Evolutionary conservation across 2,329 filamentous ascomycete genomes (phyloP).

Genomic region (Cyclaneusma minus): DNA sequence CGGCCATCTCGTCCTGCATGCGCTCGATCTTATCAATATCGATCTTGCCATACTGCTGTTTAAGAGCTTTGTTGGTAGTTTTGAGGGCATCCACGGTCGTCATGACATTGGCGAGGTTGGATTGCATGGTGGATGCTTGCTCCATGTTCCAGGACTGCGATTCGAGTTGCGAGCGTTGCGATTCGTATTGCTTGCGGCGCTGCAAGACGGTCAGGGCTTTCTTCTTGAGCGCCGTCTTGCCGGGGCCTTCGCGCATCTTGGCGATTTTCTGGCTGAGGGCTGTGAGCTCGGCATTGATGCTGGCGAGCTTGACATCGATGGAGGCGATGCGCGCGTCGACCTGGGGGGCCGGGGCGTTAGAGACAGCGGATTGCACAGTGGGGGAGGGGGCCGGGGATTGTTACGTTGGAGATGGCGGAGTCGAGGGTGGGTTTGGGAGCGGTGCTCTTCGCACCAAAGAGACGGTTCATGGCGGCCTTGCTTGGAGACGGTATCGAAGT

Average conservation of each 20-base stretch:
- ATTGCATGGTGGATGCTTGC: constrained; percentile 94
- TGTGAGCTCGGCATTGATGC: constrained; percentile 77
- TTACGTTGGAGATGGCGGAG: constrained; percentile 67
- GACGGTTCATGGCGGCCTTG: constrained; percentile 62
- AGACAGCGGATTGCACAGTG: constrained; percentile 1
- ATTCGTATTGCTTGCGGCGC: constrained; percentile 86
- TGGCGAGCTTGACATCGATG: constrained; percentile 88
- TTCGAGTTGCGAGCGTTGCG: constrained; percentile 84
- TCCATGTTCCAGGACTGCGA: constrained; percentile 98
- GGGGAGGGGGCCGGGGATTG: constrained; percentile 9
- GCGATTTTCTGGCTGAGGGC: constrained; percentile 76
- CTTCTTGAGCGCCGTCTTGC: constrained; percentile 81
- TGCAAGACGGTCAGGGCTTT: constrained; percentile 91
- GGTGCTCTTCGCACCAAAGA: constrained; percentile 80
- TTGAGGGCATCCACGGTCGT: constrained; percentile 96
- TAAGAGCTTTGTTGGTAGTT: constrained; percentile 83
- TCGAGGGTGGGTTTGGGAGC: constrained; percentile 81
- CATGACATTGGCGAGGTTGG: constrained; percentile 97
- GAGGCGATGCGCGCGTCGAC: constrained; percentile 68
- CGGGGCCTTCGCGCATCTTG: constrained; percentile 91
- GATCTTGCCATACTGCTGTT: constrained; percentile 91
- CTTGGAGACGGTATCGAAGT: constrained; percentile 1
- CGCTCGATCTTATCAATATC: constrained; percentile 95
- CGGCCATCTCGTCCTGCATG: constrained; percentile 98
- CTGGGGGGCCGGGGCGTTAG: constrained; percentile 22